Evolutionary conservation across 352 stramenopile species (phyloP).

Genomic region (Poterioochromonas sp.): DNA sequence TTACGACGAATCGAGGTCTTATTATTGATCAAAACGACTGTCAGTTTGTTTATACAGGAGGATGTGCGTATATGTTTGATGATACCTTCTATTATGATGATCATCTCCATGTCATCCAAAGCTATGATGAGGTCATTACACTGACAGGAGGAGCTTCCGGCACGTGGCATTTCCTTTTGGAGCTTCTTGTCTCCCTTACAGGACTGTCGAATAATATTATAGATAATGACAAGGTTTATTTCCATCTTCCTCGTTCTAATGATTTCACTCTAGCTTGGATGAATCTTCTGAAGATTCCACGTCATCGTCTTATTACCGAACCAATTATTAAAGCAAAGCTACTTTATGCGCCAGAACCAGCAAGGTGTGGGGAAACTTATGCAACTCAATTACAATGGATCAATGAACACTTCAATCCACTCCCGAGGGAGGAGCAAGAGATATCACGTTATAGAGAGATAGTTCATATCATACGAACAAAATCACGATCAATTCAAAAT

Average conservation of each 20-base stretch:
- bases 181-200: neutral
- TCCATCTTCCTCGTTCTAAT: neutral
- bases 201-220: neutral
- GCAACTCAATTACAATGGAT: neutral
- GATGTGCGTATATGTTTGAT: neutral
- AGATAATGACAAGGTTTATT: neutral
- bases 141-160: neutral
- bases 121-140: too few relatives aligned
- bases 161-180: conserved; percentile 14
- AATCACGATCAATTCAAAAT: neutral
- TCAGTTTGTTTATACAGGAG: neutral
- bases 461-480: neutral
- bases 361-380: neutral
- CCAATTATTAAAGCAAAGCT: neutral
- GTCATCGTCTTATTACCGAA: neutral
- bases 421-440: neutral
- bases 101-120: too few relatives aligned
- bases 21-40: neutral
- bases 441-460: neutral
- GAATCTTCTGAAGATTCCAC: neutral
- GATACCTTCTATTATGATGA: neutral
- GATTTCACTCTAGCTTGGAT: neutral
- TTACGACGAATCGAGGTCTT: neutral
- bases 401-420: neutral
- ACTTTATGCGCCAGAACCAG: neutral